Percentiles rank a stretch among this genome's conserved stretches.
Evolutionary conservation across 108 stramenopile species (phyloP).

Genomic region (Nitzschia palea): DNA sequence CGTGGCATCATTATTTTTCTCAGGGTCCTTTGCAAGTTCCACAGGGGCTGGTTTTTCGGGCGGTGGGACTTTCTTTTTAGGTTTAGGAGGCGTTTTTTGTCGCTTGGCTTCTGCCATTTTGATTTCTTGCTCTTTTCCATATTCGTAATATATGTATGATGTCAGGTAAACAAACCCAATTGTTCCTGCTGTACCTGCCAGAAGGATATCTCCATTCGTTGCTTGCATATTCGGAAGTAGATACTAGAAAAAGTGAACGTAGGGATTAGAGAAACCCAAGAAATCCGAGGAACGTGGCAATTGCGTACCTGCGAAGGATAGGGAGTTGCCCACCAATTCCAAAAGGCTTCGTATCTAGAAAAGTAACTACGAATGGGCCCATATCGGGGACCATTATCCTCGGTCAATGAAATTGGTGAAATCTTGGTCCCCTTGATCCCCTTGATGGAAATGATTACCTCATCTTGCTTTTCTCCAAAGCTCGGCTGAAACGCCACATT

Average conservation of each 20-base stretch:
- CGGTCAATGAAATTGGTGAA: background rate
- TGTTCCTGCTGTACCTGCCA: background rate
- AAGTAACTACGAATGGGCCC: constrained; percentile 9
- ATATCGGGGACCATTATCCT: background rate
- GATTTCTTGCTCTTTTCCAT: background rate
- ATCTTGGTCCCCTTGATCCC: constrained; percentile 11
- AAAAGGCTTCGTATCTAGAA: constrained; percentile 10
- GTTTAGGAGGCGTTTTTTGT: background rate
- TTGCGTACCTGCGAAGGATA: background rate
- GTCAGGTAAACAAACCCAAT: constrained; percentile 3
- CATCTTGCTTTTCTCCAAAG: constrained; percentile 19
- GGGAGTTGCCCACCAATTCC: constrained; percentile 10
- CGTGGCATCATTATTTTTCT: background rate
- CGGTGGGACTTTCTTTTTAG: background rate
- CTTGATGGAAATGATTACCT: constrained; percentile 23
- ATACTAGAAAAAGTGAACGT: background rate
- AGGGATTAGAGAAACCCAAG: background rate
- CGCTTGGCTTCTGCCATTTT: constrained; percentile 1
- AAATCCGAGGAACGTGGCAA: background rate
- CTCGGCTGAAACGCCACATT: constrained; percentile 16
- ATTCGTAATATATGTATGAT: constrained; percentile 5
- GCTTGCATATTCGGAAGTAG: background rate
- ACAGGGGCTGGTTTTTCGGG: no score
- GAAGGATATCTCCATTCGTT: constrained; percentile 1
- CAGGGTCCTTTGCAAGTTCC: no score